Conservation (phyloP, 2,329 filamentous ascomycete species). For the Cercospora sp. region DNA sequence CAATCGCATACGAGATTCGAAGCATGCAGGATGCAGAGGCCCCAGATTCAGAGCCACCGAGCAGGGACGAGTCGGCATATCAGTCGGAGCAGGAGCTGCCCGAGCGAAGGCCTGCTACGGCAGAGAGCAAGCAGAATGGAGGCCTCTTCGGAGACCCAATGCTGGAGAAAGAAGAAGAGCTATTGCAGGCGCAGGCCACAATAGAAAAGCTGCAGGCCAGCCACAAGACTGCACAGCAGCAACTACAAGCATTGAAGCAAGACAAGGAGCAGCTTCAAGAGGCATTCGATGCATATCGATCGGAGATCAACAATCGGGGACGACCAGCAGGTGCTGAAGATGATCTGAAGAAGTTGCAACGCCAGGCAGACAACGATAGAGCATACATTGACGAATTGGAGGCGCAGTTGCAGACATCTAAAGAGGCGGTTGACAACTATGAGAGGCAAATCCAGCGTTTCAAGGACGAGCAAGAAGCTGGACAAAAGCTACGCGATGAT, state of each 20-base stretch:
- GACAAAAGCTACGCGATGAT: constrained; percentile 53
- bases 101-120: constrained; percentile 23
- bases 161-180: constrained; percentile 52
- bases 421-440: constrained; percentile 48
- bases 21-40: constrained; percentile 37
- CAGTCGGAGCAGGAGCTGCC: constrained; percentile 35
- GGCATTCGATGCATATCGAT: constrained; percentile 49
- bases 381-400: constrained; percentile 55
- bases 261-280: constrained; percentile 51
- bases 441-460: constrained; percentile 49
- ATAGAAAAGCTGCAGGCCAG: constrained; percentile 47
- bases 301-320: constrained; percentile 47
- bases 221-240: constrained; percentile 44
- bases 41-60: constrained; percentile 32
- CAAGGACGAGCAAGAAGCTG: constrained; percentile 47
- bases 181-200: constrained; percentile 52
- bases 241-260: constrained; percentile 45
- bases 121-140: constrained; percentile 22
- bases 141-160: constrained; percentile 44
- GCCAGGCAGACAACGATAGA: constrained; percentile 47
- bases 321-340: constrained; percentile 44
- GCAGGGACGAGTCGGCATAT: constrained; percentile 36
- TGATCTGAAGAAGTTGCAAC: constrained; percentile 47
- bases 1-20: constrained; percentile 38
- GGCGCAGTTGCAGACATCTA: constrained; percentile 48